Base-by-base conservation (phyloP, 1,139 yeast genomes). In the Protomyces arabidopsidicola region DNA sequence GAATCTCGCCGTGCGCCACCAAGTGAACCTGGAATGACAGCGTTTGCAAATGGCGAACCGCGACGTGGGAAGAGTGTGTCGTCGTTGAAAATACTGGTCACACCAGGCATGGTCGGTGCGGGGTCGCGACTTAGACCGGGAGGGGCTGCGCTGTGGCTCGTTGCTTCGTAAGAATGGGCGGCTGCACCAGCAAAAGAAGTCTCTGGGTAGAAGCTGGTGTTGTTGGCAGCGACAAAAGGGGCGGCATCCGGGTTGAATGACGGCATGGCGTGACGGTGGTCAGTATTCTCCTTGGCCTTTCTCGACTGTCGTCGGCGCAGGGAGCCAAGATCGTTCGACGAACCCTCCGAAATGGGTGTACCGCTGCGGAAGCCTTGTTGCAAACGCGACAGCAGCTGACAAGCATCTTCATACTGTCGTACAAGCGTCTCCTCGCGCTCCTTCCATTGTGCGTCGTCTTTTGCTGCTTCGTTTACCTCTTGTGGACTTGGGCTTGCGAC, bases 211-310 rank as follows among this genome's bases (percentile, higher is more conserved):
- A 42, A 42, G 48, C 22, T n/a, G 14, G 48, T 20, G 5, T 18
- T 20, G 18, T n/a, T 18, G 48, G 62, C 39, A 36, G 56, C 62
- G 10, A 58, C 56, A 35, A 58, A 58, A 8, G 62, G 62, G 1
- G 56, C 56, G 14, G 62, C 62, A 42, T 58, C 62, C 6, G 62
- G 62, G 42, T 58, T 58, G 56, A 58, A 58, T 1, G 56, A n/a
- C 9, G 62, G 62, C 18, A 52, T 12, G 18, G 48, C 45, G 14
- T n/a, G 20, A 14, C 62, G 54, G 18, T 27, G 27, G 35, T 31
- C 20, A 20, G 27, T 56, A n/a, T 51, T 50, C 42, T 22, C 16
- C 39, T 45, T 51, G 16, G 51, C 42, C 34, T 55, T 45, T 27
- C 56, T 52, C 6, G 56, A 36, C 52, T 39, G 38, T 18, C 39